Evolutionary conservation across 1,284 basidiomycete species (phyloP).

Genomic region (Stygiomarasmius scandens): DNA sequence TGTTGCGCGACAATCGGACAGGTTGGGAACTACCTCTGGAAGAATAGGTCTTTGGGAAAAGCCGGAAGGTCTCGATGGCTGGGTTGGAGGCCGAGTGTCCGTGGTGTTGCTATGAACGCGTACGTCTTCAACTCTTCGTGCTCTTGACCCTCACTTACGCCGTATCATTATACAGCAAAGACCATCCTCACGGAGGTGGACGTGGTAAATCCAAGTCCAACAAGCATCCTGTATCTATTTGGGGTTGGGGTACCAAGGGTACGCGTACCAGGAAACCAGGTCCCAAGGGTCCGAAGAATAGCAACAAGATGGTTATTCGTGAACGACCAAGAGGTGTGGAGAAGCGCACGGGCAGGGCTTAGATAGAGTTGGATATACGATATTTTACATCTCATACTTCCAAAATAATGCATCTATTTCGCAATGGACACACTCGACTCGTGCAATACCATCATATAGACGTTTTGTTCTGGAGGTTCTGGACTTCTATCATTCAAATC

Average conservation of each 20-base stretch:
- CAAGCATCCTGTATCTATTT: slow-evolving; percentile 89
- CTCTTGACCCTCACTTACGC: slow-evolving; percentile 1
- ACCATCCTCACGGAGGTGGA: slow-evolving; percentile 98
- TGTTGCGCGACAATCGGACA: slow-evolving; percentile 91
- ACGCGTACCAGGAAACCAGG: slow-evolving; percentile 91
- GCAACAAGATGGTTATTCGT: slow-evolving; percentile 93
- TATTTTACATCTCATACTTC: neutral
- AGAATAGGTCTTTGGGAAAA: slow-evolving; percentile 85
- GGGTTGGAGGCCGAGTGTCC: slow-evolving; percentile 84
- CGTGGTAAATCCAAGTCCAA: slow-evolving; percentile 97
- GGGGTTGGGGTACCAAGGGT: slow-evolving; percentile 92
- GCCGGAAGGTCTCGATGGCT: slow-evolving; percentile 91
- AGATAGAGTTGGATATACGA: neutral
- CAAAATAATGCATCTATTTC: neutral
- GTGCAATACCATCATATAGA: no score
- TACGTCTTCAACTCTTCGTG: slow-evolving; percentile 41
- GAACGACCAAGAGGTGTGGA: slow-evolving; percentile 88
- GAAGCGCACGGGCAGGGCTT: slow-evolving; percentile 41
- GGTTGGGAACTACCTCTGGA: slow-evolving; percentile 93
- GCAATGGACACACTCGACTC: neutral
- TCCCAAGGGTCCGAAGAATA: slow-evolving; percentile 82
- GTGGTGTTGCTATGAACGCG: slow-evolving; percentile 99
- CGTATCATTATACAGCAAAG: slow-evolving; percentile 52
- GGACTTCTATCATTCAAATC: no score
- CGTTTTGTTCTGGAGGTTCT: no score